phyloP scores from a whole-genome alignment of 176 grass and related monocot species.

The Saccharum spontaneum region DNA sequence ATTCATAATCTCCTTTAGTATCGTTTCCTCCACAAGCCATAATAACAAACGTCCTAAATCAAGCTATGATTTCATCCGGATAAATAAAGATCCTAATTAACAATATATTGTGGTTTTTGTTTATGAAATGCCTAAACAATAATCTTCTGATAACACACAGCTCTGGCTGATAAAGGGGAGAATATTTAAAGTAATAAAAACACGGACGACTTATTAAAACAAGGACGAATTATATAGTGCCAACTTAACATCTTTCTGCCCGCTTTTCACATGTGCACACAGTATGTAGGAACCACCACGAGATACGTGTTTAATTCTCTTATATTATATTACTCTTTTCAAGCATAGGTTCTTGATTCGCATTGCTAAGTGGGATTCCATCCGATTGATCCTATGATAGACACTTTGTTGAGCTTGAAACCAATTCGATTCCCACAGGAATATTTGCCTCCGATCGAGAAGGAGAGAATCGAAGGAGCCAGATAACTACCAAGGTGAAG shows the following conservation, averaged over 20 bases:
- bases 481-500: constrained; percentile 21
- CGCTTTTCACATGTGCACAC: constrained; percentile 14
- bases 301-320: not conserved
- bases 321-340: not conserved
- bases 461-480: not conserved
- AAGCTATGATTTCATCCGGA: not conserved
- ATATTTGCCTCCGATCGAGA: constrained; percentile 28
- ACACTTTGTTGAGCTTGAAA: constrained; percentile 13
- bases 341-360: constrained; percentile 47
- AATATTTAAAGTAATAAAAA: not conserved
- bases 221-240: not conserved
- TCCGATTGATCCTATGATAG: constrained; percentile 30
- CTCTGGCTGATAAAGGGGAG: not conserved
- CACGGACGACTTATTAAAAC: not conserved
- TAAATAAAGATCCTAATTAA: not conserved
- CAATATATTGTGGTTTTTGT: not conserved
- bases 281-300: constrained; percentile 17
- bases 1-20: not conserved
- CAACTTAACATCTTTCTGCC: constrained; percentile 20
- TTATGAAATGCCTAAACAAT: not conserved
- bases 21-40: not conserved
- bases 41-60: not conserved
- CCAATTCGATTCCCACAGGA: constrained; percentile 13
- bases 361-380: constrained; percentile 41
- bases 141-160: not conserved